phyloP scores from a whole-genome alignment of 2,329 filamentous ascomycete genomes.

The Botrytis cinerea region DNA sequence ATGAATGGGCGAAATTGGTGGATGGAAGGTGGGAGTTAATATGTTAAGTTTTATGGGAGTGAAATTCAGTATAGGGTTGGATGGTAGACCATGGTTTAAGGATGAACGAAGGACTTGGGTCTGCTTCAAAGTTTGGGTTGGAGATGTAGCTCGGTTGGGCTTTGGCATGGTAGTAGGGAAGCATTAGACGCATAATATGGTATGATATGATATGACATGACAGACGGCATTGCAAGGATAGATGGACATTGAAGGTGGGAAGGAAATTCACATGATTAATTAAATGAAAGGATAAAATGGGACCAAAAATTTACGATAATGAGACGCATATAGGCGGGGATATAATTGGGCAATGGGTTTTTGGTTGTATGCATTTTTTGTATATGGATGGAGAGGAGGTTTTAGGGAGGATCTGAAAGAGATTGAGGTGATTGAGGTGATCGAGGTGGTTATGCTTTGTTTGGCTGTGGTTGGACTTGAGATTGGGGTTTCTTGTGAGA shows the following conservation, averaged over 20 bases:
- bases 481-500: background rate
- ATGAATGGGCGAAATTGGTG: no score
- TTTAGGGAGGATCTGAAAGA: background rate
- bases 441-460: background rate
- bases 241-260: background rate
- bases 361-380: background rate
- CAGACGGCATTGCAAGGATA: background rate
- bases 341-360: background rate
- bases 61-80: background rate
- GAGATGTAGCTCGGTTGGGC: background rate
- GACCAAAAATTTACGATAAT: background rate
- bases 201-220: background rate
- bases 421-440: no score
- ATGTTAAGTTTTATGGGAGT: conserved; percentile 7
- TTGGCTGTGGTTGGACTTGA: no score
- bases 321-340: background rate
- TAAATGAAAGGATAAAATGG: background rate
- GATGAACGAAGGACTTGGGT: background rate
- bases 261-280: background rate
- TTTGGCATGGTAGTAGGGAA: background rate
- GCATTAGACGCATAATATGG: background rate
- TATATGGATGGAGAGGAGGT: background rate
- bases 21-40: background rate
- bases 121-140: background rate
- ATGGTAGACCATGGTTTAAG: background rate